A percentile compares a stretch with the other conserved stretches of the same genome.
These are phyloP conservation scores for Pezicula radicicola DNA, from an alignment of 2,329 filamentous ascomycete species.

Conservation along the genomic window DNA sequence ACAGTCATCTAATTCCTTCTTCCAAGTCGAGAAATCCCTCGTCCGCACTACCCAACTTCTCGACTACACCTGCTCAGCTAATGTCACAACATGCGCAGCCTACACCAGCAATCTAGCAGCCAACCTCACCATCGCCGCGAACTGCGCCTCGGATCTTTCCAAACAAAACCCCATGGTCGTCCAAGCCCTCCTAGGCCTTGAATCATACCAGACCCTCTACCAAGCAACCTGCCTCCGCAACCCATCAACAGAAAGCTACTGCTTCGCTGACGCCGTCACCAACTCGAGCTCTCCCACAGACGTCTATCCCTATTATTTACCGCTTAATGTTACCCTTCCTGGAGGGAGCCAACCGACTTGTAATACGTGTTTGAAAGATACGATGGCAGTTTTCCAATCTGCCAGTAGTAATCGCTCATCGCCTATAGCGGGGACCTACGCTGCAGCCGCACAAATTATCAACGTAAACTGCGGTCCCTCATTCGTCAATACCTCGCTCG, in stretches of 20 bases:
- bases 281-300: conserved; percentile 69
- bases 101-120: conserved; percentile 64
- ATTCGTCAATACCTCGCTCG: conserved; percentile 56
- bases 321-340: conserved; percentile 71
- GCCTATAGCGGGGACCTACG: conserved; percentile 67
- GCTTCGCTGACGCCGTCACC: conserved; percentile 80
- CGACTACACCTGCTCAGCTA: conserved; percentile 71
- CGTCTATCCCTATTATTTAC: conserved; percentile 81
- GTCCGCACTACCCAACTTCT: conserved; percentile 73
- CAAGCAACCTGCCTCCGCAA: conserved; percentile 76
- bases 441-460: conserved; percentile 67
- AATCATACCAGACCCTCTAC: conserved; percentile 76
- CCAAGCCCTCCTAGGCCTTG: conserved; percentile 72
- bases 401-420: conserved; percentile 64
- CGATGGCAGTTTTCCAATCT: conserved; percentile 76
- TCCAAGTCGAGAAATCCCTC: conserved; percentile 70
- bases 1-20: conserved; percentile 81
- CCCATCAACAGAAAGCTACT: conserved; percentile 64
- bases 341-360: conserved; percentile 69
- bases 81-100: conserved; percentile 60
- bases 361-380: conserved; percentile 70
- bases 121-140: conserved; percentile 56
- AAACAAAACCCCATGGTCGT: conserved; percentile 66
- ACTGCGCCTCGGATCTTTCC: conserved; percentile 71
- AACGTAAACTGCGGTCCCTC: conserved; percentile 60